Evolutionary conservation across 768 basidiomycete species (phyloP), one percentile per base, ranked within the genome.

Genomic region (Auriscalpium orientale): DNA sequence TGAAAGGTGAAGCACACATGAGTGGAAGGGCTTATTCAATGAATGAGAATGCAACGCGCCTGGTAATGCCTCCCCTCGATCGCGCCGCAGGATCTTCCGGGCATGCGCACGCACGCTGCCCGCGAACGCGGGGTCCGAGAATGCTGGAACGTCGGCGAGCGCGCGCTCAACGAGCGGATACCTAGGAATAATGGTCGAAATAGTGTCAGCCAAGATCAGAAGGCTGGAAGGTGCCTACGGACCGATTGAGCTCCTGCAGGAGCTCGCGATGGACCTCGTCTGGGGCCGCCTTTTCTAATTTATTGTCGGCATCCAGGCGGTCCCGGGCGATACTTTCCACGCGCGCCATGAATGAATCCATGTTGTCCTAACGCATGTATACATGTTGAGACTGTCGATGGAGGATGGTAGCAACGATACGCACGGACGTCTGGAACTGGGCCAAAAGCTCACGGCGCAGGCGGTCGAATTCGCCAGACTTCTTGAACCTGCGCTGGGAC

Each of bases 391-490:
- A 15, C 18, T 21, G 20, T 13, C 48, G 33, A n/a, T 28, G 11
- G 20, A 45, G 21, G 1, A 21, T 8, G 44, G 15, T 45, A 21
- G 21, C 8, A 45, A 38, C 13, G 15, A 33, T 37, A 51, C 79
- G 58, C 67, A 85, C 85, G 63, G 79, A 78, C 59, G 71, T 75
- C 61, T 82, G 79, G 66, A 86, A 85, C 64, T 82, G 74, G 4
- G 73, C 59, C 49, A 87, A 66, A 15, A 88, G 71, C 64, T 88
- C 82, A 43, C 79, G 78, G 44, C 86, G 77, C 59, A 87, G 67
- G 33, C 82, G 79, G 58, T 87, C 85, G 62, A 87, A 87, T 68
- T 88, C 84, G 49, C 87, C 86, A 4, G 85, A 85, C 58, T 83
- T 83, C 66, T 88, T 87, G 73, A 87, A 88, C 60, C 85, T 87